A percentile compares a stretch with the other conserved stretches of the same genome.
These are phyloP conservation scores for Tulasnella sp. DNA, from an alignment of 768 basidiomycete genomes.

Conservation along the genomic window DNA sequence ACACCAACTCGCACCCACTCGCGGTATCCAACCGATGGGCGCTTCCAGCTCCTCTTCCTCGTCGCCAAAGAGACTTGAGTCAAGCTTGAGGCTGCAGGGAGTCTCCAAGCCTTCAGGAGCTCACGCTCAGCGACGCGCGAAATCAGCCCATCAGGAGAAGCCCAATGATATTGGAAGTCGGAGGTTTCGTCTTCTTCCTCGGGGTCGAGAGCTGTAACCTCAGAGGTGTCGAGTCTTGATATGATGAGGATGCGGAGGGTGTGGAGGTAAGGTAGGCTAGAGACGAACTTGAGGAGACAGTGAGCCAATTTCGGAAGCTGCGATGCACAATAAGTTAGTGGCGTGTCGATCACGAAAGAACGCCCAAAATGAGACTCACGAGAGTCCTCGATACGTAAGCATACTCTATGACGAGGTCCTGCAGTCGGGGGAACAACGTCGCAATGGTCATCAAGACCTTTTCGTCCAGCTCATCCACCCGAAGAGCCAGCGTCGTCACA, in stretches of 20 bases:
- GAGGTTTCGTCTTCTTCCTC: constrained; percentile 10
- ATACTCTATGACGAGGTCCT: constrained; percentile 27
- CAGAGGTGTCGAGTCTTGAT: neutral
- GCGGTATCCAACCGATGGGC: neutral
- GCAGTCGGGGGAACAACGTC: constrained; percentile 5
- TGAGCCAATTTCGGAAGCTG: neutral
- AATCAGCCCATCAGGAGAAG: constrained; percentile 1
- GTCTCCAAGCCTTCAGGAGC: neutral
- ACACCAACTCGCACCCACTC: constrained; percentile 8
- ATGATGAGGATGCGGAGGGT: constrained; percentile 8
- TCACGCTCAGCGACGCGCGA: neutral
- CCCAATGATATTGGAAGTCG: constrained; percentile 1
- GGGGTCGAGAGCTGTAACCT: neutral
- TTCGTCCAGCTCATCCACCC: constrained; percentile 1
- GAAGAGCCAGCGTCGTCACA: constrained; percentile 12
- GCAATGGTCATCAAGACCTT: constrained; percentile 6
- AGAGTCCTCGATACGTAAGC: neutral
- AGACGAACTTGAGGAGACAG: neutral
- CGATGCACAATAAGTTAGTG: neutral
- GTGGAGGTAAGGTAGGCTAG: neutral
- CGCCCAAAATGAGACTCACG: neutral
- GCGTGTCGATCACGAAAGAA: neutral
- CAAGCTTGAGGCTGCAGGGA: neutral
- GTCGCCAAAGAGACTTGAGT: neutral
- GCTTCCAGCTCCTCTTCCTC: constrained; percentile 13